A percentile compares a stretch with the other conserved stretches of the same genome.
Conservation (phyloP, 1,284 basidiomycete genomes). For the Fomitiporia mediterranea region DNA sequence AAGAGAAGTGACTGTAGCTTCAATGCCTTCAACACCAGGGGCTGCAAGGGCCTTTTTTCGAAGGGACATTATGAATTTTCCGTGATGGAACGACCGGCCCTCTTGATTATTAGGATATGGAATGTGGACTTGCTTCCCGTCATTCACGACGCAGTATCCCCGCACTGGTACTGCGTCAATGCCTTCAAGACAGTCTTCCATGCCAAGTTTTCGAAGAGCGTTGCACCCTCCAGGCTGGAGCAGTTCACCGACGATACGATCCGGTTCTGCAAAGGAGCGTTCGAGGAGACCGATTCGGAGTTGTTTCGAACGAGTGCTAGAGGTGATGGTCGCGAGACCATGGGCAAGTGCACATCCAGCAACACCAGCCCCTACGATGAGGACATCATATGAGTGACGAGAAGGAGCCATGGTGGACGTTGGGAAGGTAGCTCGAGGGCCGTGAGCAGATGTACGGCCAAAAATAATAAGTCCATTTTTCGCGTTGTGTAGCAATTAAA, state of each 20-base stretch:
- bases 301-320: slow-evolving; percentile 43
- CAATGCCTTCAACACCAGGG: slow-evolving; percentile 67
- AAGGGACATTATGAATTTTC: slow-evolving; percentile 83
- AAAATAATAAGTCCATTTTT: too few species aligned
- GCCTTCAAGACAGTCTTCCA: slow-evolving; percentile 71
- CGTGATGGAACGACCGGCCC: slow-evolving; percentile 91
- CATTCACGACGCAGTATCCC: slow-evolving; percentile 85
- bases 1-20: slow-evolving; percentile 79
- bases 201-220: slow-evolving; percentile 73
- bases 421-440: not conserved
- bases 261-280: slow-evolving; percentile 86
- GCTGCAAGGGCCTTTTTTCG: slow-evolving; percentile 62
- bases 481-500: too few species aligned
- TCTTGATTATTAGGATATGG: slow-evolving; percentile 77
- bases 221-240: slow-evolving; percentile 91
- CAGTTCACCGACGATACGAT: slow-evolving; percentile 96
- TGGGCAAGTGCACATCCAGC: slow-evolving; percentile 78
- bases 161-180: slow-evolving; percentile 85
- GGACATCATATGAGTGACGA: slow-evolving; percentile 52
- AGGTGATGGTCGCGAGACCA: slow-evolving; percentile 51
- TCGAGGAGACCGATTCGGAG: slow-evolving; percentile 82
- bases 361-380: slow-evolving; percentile 89
- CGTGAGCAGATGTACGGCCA: too few species aligned
- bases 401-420: slow-evolving; percentile 1
- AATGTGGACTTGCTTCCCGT: slow-evolving; percentile 69